Base-by-base conservation (phyloP, 345 rosid species). In the Gossypium rotundifolium region DNA sequence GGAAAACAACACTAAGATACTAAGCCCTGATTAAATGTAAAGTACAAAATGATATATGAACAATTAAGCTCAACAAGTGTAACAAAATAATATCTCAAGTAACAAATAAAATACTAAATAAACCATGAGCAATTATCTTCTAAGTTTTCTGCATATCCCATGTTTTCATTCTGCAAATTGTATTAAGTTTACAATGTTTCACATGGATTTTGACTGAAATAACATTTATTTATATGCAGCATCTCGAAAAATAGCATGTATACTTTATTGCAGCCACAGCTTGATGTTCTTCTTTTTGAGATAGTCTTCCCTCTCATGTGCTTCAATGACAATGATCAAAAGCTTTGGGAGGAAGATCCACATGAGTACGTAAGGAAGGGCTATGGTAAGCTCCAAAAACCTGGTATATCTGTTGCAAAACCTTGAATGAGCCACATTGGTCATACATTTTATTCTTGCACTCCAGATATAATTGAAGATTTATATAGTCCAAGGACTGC, bases 311-410 rank as follows among this genome's bases (percentile, higher is more conserved):
- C 99, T 57, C 94, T 96, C 48, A 88, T 93, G 97, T 96, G 99
- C 88, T 96, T 96, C 82, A 91, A 82, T 85, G 99, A 96, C 82
- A 74, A 82, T 84, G 99, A 96, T 85, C 98, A 96, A 84, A 87
- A 89, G 82, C 99, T 96, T 76, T 96, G 99, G 99, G 99, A 91
- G 66, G 99, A 96, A 84, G 99, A 96, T 75, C 97, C 99, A 6
- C 99, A 96, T 80, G 99, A 96, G 83, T 96, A 96, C 81, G 99
- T 96, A 79, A 90, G 99, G 87, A 96, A 96, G 83, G 99, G 99
- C 58, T 96, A 96, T 84, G 97, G 99, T 96, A 84, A 87, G 98
- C 85, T 42, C 74, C 46, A 13, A 14, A 33, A 73, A 70, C 55
- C 14, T 52, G 44, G 13, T 22, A 22, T 29, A 33, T 18, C 74